A percentile compares a stretch with the other conserved stretches of the same genome.
These are phyloP conservation scores for Paecilomyces dactylethromorphus DNA, from an alignment of 2,329 filamentous ascomycete genomes.

Conservation along the genomic window DNA sequence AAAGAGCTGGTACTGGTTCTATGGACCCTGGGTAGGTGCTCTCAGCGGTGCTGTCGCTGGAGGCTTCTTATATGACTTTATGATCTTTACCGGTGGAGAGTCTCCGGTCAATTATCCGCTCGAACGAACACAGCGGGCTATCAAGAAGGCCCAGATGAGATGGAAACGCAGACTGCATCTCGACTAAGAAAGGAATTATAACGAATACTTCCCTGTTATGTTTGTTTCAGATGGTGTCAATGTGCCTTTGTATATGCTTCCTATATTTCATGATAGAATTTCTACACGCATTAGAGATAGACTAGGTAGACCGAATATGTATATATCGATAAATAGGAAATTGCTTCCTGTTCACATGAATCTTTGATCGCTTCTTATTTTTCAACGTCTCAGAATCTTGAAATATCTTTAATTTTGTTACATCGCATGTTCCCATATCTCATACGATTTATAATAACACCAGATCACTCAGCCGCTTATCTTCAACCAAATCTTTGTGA, in stretches of 20 bases:
- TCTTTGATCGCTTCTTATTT: too few species aligned
- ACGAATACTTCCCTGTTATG: not conserved
- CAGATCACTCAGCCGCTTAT: too few species aligned
- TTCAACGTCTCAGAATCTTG: too few species aligned
- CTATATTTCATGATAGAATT: not conserved
- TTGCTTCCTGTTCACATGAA: too few species aligned
- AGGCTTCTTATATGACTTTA: conserved; percentile 46
- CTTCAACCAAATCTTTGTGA: too few species aligned
- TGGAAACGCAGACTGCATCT: conserved; percentile 23
- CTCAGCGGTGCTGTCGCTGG: conserved; percentile 35
- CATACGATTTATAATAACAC: too few species aligned
- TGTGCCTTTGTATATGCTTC: not conserved
- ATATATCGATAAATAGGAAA: too few species aligned
- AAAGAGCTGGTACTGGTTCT: conserved; percentile 40
- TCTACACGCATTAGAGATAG: not conserved
- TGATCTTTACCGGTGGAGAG: conserved; percentile 46
- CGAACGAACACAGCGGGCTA: conserved; percentile 32
- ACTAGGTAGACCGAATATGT: too few species aligned
- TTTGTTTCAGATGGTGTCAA: not conserved
- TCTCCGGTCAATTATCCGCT: conserved; percentile 47
- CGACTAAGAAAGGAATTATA: not conserved
- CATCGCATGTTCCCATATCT: too few species aligned
- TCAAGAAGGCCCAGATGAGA: conserved; percentile 38
- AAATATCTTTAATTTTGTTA: too few species aligned
- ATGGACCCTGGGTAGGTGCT: conserved; percentile 37